phyloP scores from a whole-genome alignment of 1,139 yeast species.

The Pichia sp. region DNA sequence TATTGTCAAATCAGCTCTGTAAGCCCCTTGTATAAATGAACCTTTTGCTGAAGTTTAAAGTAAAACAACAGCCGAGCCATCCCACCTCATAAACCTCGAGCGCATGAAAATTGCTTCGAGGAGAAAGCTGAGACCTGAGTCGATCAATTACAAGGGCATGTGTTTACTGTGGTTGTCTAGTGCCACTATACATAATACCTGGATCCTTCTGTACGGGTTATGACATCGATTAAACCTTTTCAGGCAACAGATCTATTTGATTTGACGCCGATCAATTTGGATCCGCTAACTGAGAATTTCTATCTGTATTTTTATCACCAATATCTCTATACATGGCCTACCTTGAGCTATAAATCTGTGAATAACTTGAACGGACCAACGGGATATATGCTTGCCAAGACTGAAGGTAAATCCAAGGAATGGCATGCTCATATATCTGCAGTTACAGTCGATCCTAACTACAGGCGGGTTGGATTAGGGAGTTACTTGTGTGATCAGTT shows the following conservation, averaged over 20 bases:
- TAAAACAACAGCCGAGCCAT: no score
- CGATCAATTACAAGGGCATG: no score
- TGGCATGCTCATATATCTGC: slow-evolving; percentile 99
- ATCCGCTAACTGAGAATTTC: slow-evolving; percentile 86
- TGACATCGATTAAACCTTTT: slow-evolving; percentile 82
- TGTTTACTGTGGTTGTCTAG: no score
- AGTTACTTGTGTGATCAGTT: slow-evolving; percentile 65
- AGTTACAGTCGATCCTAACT: slow-evolving; percentile 78
- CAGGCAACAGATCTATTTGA: slow-evolving; percentile 76
- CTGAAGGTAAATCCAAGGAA: slow-evolving; percentile 76
- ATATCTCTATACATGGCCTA: slow-evolving; percentile 82
- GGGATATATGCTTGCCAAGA: slow-evolving; percentile 93
- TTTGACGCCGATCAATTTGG: slow-evolving; percentile 70
- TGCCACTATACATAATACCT: no score
- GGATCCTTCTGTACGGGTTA: slow-evolving; percentile 18
- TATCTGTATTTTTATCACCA: slow-evolving; percentile 76
- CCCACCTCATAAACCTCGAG: no score
- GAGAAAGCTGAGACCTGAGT: no score
- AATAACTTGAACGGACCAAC: slow-evolving; percentile 36
- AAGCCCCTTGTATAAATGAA: no score
- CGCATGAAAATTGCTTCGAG: no score
- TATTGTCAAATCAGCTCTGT: no score
- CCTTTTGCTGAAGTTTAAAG: no score
- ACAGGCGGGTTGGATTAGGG: slow-evolving; percentile 81
- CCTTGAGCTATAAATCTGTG: slow-evolving; percentile 72